Evolutionary conservation across 176 grass and related monocot genomes (phyloP), one percentile per base, ranked within the genome.

Genomic region (Metroxylon sagu): DNA sequence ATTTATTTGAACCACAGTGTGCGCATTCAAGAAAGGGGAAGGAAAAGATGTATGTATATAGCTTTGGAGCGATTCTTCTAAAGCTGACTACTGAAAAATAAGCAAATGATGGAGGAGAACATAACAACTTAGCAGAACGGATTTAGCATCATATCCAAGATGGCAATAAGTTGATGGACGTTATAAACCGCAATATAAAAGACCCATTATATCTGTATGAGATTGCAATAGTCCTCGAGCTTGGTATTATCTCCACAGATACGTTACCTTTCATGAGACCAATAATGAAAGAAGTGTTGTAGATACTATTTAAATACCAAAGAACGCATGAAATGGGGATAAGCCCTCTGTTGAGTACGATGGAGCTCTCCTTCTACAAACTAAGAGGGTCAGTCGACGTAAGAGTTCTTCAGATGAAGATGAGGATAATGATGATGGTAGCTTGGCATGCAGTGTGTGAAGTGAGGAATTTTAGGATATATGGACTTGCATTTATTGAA

Each of bases 61-160:
- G 93, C 78, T 97, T 88, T 62, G 93, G 87, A 39, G 93, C 88
- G 6, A 81, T 97, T 29, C 81, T 97, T 14, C 62, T 97, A 48
- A 84, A 97, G 77, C 81, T 97, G 19, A 88, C 79, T 2, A 92
- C 93, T 17, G 87, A 87, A 5, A 61, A 65, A 56, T 28, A 54
- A 73, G 70, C 87, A 27, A 82, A 76, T 62, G 79, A 92, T 59
- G 93, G 85, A 30, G 76, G 81, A 21, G 70, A 82, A 23, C 64
- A 85, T 4, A 67, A 78, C 7, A 76, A 49, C 60, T 79, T 92
- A 57, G 81, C 79, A 8, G 84, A 81, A 18, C 85, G 87, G 87
- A 84, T 81, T 0, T 81, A 81, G 57, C 65, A 52, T 4, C 73
- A 71, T 57, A 68, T 73, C 4, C 76, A 79, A 43, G 75, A 76